Conservation (phyloP, 192 early-diverging fungal genomes). For the Umbelopsis sp. region DNA sequence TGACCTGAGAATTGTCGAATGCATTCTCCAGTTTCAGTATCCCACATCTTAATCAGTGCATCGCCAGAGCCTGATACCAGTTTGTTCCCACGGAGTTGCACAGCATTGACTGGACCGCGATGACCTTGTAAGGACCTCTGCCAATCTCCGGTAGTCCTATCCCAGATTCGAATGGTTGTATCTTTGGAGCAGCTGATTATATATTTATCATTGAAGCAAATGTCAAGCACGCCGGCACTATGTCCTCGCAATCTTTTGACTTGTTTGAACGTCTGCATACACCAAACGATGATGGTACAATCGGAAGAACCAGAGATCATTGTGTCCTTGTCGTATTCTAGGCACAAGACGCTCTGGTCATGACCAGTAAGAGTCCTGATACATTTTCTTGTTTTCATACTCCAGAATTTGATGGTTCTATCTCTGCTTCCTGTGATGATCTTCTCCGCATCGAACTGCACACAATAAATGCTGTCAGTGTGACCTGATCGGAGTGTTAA, state of each 20-base stretch:
- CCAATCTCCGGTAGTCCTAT: slow-evolving; percentile 58
- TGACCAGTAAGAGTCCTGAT: slow-evolving; percentile 71
- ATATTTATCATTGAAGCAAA: slow-evolving; percentile 74
- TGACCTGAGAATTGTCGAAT: slow-evolving; percentile 75
- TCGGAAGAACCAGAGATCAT: slow-evolving; percentile 91
- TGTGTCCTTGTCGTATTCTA: slow-evolving; percentile 82
- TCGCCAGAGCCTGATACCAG: slow-evolving; percentile 87
- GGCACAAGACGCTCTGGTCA: slow-evolving; percentile 72
- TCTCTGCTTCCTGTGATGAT: slow-evolving; percentile 85
- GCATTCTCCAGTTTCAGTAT: slow-evolving; percentile 70
- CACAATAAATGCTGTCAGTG: slow-evolving; percentile 87
- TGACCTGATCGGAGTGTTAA: slow-evolving; percentile 57
- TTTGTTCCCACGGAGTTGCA: slow-evolving; percentile 74
- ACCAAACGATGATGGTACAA: slow-evolving; percentile 86
- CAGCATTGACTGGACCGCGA: slow-evolving; percentile 94
- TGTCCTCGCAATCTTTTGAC: slow-evolving; percentile 70
- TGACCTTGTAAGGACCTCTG: slow-evolving; percentile 81
- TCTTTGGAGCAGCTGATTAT: slow-evolving; percentile 97
- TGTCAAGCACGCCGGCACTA: slow-evolving; percentile 81
- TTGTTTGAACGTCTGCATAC: slow-evolving; percentile 54
- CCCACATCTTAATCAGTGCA: slow-evolving; percentile 81
- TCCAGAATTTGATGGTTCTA: slow-evolving; percentile 85
- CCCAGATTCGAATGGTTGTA: slow-evolving; percentile 91
- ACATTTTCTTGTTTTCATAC: slow-evolving; percentile 61
- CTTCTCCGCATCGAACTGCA: slow-evolving; percentile 81